Percentiles rank a stretch among this genome's conserved stretches.
These are phyloP conservation scores for Ceratocystis variospora DNA, from an alignment of 2,329 filamentous ascomycete genomes.

Conservation along the genomic window DNA sequence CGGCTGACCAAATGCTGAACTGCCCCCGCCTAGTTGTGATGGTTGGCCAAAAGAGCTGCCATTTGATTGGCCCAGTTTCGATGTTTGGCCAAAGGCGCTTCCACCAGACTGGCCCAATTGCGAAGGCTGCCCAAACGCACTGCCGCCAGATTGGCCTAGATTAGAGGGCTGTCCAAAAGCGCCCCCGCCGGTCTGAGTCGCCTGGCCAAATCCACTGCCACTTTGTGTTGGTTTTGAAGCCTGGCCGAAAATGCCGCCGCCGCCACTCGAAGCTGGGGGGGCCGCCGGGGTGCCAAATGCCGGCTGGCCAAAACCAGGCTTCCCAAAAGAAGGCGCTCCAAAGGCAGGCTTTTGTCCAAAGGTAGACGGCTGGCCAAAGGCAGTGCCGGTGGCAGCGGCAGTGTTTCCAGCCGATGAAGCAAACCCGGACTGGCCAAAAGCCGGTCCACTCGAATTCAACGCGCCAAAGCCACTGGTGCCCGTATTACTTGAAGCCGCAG, in stretches of 20 bases:
- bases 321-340: slow-evolving; percentile 20
- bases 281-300: slow-evolving; percentile 11
- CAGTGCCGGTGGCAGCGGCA: slow-evolving; percentile 8
- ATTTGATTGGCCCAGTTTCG: slow-evolving; percentile 22
- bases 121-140: slow-evolving; percentile 26
- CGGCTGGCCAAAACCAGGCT: slow-evolving; percentile 15
- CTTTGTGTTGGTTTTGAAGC: slow-evolving; percentile 26
- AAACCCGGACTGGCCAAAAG: slow-evolving; percentile 11
- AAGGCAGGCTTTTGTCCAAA: slow-evolving; percentile 30
- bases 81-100: slow-evolving; percentile 27
- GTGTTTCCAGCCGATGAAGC: slow-evolving; percentile 5
- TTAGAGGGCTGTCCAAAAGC: slow-evolving; percentile 30
- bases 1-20: slow-evolving; percentile 24
- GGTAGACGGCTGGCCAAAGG: slow-evolving; percentile 20
- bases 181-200: slow-evolving; percentile 23
- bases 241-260: slow-evolving; percentile 27
- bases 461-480: slow-evolving; percentile 12
- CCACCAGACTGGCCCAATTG: slow-evolving; percentile 25
- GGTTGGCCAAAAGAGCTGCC: slow-evolving; percentile 28
- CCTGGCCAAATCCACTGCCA: slow-evolving; percentile 29
- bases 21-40: slow-evolving; percentile 25
- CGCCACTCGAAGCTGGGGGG: background rate
- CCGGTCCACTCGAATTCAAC: background rate
- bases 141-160: slow-evolving; percentile 23
- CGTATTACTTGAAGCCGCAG: background rate